Evolutionary conservation across 116 monocot genomes (phyloP), one percentile per base, ranked within the genome.

Genomic region (Trichopus zeylanicus): DNA sequence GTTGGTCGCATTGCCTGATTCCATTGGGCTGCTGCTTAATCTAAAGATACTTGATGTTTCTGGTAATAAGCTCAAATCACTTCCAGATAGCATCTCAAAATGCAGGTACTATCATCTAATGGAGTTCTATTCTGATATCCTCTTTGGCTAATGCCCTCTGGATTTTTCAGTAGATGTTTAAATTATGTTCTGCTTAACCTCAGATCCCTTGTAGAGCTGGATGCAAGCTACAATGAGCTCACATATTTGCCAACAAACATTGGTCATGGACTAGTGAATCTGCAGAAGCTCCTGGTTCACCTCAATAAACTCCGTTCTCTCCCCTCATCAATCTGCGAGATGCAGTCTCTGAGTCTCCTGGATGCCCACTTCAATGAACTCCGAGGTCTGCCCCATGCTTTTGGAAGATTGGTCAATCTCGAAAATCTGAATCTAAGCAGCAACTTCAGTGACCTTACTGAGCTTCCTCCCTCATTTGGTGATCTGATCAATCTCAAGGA

Each of bases 301-400:
- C 87, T 92, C 10, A 92, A 92, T 51, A 92, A 87, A 42, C 67
- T 87, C 11, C 82, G 92, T 0, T 87, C 78, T 35, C 75, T 92
- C 15, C 92, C 92, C 8, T 34, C 81, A 7, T 87, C 92, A 7
- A 35, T 87, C 19, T 79, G 87, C 42, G 83, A 81, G 48, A 80
- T 92, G 84, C 70, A 18, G 26, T 92, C 87, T 12, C 46, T 92
- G 55, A 68, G 60, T 10, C 27, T 70, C 62, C 73, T 92, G 37
- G 87, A 92, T 32, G 87, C 74, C 7, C 92, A 87, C 76, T 92
- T 92, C 68, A 92, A 92, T 51, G 78, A 77, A 60, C 71, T 88
- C 22, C 83, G 51, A 2, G 79, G 83, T 9, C 66, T 88, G 3
- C 88, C 88, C 4, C 24, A 23, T 38, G 67, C 73, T 13, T 61